Evolutionary conservation across 805 yeast species (phyloP).

Genomic region (Ogataea polymorpha): DNA sequence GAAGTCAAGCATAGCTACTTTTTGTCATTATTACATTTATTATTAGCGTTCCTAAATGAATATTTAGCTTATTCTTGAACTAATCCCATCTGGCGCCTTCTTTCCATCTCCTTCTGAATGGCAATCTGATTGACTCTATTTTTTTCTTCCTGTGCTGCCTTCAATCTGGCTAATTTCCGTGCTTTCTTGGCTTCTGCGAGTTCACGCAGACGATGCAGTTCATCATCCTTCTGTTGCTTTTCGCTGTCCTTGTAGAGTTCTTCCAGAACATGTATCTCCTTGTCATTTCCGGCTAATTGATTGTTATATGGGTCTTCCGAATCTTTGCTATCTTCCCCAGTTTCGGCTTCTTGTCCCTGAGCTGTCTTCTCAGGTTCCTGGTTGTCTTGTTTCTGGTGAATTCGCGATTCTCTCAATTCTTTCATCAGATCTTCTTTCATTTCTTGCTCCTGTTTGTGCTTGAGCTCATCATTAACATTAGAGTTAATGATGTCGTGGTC

Average conservation of each 20-base stretch:
- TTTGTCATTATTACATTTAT: not conserved
- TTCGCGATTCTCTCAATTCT: slow-evolving; percentile 10
- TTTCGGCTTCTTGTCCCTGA: slow-evolving; percentile 5
- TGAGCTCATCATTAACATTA: slow-evolving; percentile 24
- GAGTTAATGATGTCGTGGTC: slow-evolving; percentile 27
- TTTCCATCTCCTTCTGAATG: slow-evolving; percentile 29
- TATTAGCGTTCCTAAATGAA: slow-evolving; percentile 3
- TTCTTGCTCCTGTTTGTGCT: slow-evolving; percentile 19
- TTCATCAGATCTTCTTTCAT: slow-evolving; percentile 16
- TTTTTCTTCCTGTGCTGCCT: slow-evolving; percentile 20
- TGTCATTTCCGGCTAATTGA: slow-evolving; percentile 27
- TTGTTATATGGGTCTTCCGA: slow-evolving; percentile 16
- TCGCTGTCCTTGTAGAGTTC: slow-evolving; percentile 18
- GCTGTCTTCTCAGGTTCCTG: slow-evolving; percentile 6
- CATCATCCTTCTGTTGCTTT: slow-evolving; percentile 22
- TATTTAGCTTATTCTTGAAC: slow-evolving; percentile 2
- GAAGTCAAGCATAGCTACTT: not conserved
- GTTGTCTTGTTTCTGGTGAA: slow-evolving; percentile 7
- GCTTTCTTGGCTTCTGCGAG: slow-evolving; percentile 25
- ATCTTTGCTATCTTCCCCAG: slow-evolving; percentile 13
- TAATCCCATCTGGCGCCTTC: slow-evolving; percentile 24
- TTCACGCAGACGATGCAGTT: slow-evolving; percentile 32
- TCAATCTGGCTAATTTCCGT: slow-evolving; percentile 20
- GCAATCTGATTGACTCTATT: slow-evolving; percentile 23
- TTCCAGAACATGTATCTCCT: slow-evolving; percentile 23